Percentiles rank a stretch among this genome's conserved stretches.
Conservation (phyloP, 2,329 filamentous ascomycete species). For the Ascochyta koolunga region DNA sequence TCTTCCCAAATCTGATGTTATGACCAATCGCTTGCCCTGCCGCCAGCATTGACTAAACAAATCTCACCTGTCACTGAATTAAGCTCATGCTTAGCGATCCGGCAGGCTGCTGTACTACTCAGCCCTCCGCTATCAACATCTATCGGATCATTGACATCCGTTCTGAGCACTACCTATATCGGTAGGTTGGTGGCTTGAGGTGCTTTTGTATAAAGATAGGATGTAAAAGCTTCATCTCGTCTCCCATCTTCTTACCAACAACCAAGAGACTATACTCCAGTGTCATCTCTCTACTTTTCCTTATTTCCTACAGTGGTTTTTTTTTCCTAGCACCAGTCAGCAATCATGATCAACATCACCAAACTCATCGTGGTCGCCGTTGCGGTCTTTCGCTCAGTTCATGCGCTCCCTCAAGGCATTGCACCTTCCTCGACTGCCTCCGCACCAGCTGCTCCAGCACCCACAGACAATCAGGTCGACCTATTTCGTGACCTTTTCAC, state of each 20-base stretch:
- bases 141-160: conserved; percentile 10
- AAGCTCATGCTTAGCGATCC: conserved; percentile 11
- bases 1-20: background rate
- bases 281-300: conserved; percentile 25
- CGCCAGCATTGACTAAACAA: conserved; percentile 17
- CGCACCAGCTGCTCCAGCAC: conserved; percentile 18
- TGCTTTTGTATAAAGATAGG: conserved; percentile 36
- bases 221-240: background rate
- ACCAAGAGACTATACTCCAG: conserved; percentile 33
- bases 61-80: conserved; percentile 18
- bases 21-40: conserved; percentile 23
- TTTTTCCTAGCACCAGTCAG: conserved; percentile 22
- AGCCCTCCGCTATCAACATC: conserved; percentile 11
- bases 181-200: background rate
- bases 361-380: conserved; percentile 44
- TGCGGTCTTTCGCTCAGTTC: conserved; percentile 36
- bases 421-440: conserved; percentile 17
- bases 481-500: conserved; percentile 41
- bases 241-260: conserved; percentile 37
- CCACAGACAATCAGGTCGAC: conserved; percentile 27
- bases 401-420: conserved; percentile 38
- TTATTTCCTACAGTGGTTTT: conserved; percentile 16
- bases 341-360: conserved; percentile 45
- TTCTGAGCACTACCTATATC: background rate
- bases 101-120: conserved; percentile 12